Percentiles rank a stretch among this genome's conserved stretches.
Conservation (phyloP, 768 basidiomycete species). For the Boletus pseudo-olivaceus region DNA sequence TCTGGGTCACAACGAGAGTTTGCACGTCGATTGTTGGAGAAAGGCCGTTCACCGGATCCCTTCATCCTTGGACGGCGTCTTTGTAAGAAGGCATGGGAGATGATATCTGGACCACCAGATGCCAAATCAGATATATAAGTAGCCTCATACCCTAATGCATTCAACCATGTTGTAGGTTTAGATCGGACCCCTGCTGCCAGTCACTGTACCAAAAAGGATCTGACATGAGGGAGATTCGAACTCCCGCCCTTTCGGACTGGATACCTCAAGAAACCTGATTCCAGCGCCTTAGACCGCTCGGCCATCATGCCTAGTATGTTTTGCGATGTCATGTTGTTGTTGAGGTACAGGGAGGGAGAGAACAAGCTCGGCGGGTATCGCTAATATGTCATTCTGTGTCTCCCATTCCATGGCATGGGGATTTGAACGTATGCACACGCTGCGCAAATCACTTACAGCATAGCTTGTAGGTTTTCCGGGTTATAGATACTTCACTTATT, state of each 20-base stretch:
- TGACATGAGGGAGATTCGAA: constrained; percentile 35
- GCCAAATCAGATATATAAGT: constrained; percentile 24
- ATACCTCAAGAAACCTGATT: constrained; percentile 36
- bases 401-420: too few species aligned
- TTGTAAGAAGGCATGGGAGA: constrained; percentile 39
- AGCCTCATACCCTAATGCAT: constrained; percentile 23
- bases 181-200: neutral
- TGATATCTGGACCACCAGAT: constrained; percentile 30
- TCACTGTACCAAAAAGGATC: neutral
- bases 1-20: constrained; percentile 60
- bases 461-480: too few species aligned
- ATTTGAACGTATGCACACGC: too few species aligned
- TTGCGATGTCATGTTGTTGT: accelerated
- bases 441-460: too few species aligned
- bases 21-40: constrained; percentile 57
- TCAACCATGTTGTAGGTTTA: constrained; percentile 2
- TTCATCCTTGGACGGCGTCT: constrained; percentile 41
- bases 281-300: constrained; percentile 62
- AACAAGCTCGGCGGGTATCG: too few species aligned
- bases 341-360: neutral
- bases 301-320: constrained; percentile 38
- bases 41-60: constrained; percentile 61
- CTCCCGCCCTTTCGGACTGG: constrained; percentile 36
- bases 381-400: too few species aligned
- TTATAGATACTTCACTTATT: too few species aligned